Base-by-base conservation (phyloP, 163 green algal species). In the Coccomyxa subellipsoidea region DNA sequence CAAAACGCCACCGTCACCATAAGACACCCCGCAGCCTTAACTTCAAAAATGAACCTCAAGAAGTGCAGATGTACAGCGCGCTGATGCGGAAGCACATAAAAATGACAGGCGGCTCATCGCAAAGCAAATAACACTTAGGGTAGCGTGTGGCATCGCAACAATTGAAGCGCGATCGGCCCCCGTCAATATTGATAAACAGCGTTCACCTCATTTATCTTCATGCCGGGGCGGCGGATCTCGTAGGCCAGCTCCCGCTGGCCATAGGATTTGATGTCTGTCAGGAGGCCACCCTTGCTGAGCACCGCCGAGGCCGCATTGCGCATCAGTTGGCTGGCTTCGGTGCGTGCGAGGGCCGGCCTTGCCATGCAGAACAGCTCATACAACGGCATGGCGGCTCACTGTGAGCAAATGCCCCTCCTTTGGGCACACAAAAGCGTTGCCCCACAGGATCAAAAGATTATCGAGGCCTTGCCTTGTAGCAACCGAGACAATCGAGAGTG, bases 311-410 rank as follows among this genome's bases (percentile, higher is more conserved):
- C 83, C 4, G 84, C 81, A 18, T 40, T 82, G n/a, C 88, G 84
- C 29, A 98, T 92, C 31, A 97, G 88, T 0, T 83, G 34, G 2
- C 81, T 83, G 29, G 94, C 54, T 21, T 90, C 78, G 2, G 78
- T n/a, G 53, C 84, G 84, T 0, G 78, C 34, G 8, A 95, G 38
- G 2, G 82, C 70, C 0, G 94, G 94, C 85, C 90, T 91, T 27
- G 90, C 90, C 31, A 98, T 73, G 81, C 88, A 94, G 31, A 98
- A 93, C 35, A 98, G 84, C 87, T 97, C 93, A 77, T 98, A 98
- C 32, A 97, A 77, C 0, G 93, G 93, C 94, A 98, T 98, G 36
- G 27, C 37, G 38, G 27, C 38, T 31, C n/a, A n/a, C n/a, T n/a
- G n/a, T n/a, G n/a, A n/a, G n/a, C n/a, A n/a, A n/a, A n/a, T n/a